Percentiles rank a stretch among this genome's conserved stretches.
Evolutionary conservation across 495 filamentous ascomycete genomes (phyloP).

Genomic region (Parachaetomium inaequale): DNA sequence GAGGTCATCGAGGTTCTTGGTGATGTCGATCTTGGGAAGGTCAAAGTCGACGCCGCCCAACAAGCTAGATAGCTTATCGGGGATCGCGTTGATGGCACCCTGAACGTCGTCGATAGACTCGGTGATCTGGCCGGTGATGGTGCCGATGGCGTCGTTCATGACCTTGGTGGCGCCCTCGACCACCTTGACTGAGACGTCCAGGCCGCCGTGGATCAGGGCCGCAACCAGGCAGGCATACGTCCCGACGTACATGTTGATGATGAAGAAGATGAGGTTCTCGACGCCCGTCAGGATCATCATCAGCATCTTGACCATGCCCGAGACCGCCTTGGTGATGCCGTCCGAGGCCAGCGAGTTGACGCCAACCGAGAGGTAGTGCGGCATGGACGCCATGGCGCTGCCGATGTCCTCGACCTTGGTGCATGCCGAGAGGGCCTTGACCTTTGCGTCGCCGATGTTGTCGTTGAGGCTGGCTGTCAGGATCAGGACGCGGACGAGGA

Average conservation of each 20-base stretch:
- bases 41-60: slow-evolving; percentile 30
- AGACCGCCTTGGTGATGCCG: slow-evolving; percentile 72
- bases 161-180: slow-evolving; percentile 66
- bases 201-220: slow-evolving; percentile 70
- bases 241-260: slow-evolving; percentile 81
- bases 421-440: slow-evolving; percentile 81
- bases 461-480: slow-evolving; percentile 65
- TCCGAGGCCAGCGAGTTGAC: slow-evolving; percentile 80
- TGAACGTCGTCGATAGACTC: slow-evolving; percentile 55
- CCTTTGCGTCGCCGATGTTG: slow-evolving; percentile 69
- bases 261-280: slow-evolving; percentile 82
- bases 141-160: slow-evolving; percentile 68
- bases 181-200: slow-evolving; percentile 64
- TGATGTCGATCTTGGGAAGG: slow-evolving; percentile 55
- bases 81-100: slow-evolving; percentile 57
- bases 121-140: slow-evolving; percentile 60
- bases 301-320: slow-evolving; percentile 71
- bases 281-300: slow-evolving; percentile 74
- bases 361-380: slow-evolving; percentile 82
- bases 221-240: slow-evolving; percentile 86
- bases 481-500: slow-evolving; percentile 75
- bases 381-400: slow-evolving; percentile 96
- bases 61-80: slow-evolving; percentile 41
- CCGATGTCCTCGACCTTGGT: slow-evolving; percentile 90
- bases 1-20: slow-evolving; percentile 56